Evolutionary conservation across 129 eudicot species (phyloP).

Genomic region (Ambrosia trifida): DNA sequence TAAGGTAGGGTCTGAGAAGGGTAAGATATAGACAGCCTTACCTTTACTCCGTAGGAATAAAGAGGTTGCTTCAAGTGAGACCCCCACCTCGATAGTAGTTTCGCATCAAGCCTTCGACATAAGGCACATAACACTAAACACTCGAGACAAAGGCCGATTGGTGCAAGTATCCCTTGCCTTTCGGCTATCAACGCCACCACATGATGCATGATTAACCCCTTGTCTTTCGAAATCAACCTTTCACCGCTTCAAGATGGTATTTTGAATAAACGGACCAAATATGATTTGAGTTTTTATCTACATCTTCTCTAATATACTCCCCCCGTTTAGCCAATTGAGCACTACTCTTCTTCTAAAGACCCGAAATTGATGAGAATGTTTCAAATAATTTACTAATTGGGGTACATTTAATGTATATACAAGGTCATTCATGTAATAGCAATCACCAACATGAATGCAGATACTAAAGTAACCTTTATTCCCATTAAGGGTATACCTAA

Average conservation of each 20-base stretch:
- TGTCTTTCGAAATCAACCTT: no score
- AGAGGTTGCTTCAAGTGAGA: no score
- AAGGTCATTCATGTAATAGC: constrained; percentile 4
- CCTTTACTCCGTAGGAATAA: no score
- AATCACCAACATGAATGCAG: constrained; percentile 9
- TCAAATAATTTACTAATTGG: constrained; percentile 5
- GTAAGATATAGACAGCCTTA: no score
- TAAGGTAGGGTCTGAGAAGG: no score
- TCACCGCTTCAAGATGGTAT: background rate
- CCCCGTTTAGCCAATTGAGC: background rate
- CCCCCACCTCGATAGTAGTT: no score
- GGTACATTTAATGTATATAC: background rate
- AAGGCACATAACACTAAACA: no score
- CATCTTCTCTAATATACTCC: constrained; percentile 15
- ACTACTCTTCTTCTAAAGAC: background rate
- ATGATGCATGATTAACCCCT: no score
- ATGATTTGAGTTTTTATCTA: constrained; percentile 5
- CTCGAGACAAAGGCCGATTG: no score
- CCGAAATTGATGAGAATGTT: constrained; percentile 7
- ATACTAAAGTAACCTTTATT: constrained; percentile 2
- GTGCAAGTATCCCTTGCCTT: no score
- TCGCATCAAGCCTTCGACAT: no score
- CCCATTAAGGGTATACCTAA: background rate
- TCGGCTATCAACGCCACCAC: no score
- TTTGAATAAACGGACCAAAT: background rate